These are phyloP conservation scores for Ceratocystis lukuohia DNA, from an alignment of 2,329 filamentous ascomycete genomes.

Conservation along the genomic window DNA sequence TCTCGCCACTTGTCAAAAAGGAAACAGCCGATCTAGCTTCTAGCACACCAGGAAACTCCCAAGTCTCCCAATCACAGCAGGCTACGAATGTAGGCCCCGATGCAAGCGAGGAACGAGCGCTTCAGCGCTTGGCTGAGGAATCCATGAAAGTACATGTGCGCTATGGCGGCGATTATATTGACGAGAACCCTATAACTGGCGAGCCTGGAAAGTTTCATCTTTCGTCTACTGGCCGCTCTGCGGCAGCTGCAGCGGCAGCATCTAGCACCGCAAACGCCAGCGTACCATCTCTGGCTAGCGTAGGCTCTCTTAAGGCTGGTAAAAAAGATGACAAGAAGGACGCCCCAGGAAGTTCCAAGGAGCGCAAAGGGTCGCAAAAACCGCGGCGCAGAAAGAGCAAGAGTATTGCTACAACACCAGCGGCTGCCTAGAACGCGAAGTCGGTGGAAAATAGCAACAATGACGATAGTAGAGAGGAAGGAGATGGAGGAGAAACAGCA, in stretches of 20 bases:
- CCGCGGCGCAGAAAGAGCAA: slow-evolving; percentile 32
- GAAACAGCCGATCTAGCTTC: slow-evolving; percentile 23
- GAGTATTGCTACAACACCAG: slow-evolving; percentile 16
- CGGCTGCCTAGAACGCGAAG: slow-evolving; percentile 11
- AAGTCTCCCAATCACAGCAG: slow-evolving; percentile 21
- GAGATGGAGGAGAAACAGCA: not conserved
- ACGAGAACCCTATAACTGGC: slow-evolving; percentile 55
- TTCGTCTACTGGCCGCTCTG: slow-evolving; percentile 39
- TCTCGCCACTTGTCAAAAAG: slow-evolving; percentile 26
- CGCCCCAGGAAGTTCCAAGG: slow-evolving; percentile 24
- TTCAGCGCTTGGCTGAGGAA: slow-evolving; percentile 42
- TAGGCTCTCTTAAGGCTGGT: not conserved
- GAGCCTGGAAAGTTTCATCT: slow-evolving; percentile 53
- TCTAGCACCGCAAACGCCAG: not conserved
- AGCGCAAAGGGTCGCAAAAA: slow-evolving; percentile 27
- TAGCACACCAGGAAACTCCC: slow-evolving; percentile 24
- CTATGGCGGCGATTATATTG: slow-evolving; percentile 51
- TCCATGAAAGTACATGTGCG: slow-evolving; percentile 44
- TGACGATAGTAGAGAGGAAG: not conserved
- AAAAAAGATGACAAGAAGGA: slow-evolving; percentile 2
- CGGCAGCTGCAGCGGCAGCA: slow-evolving; percentile 10
- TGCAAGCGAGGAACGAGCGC: slow-evolving; percentile 29
- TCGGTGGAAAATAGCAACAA: not conserved
- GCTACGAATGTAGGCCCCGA: slow-evolving; percentile 19
- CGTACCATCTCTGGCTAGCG: not conserved